phyloP scores from a whole-genome alignment of 352 stramenopile species.

The Globisporangium nagaii region DNA sequence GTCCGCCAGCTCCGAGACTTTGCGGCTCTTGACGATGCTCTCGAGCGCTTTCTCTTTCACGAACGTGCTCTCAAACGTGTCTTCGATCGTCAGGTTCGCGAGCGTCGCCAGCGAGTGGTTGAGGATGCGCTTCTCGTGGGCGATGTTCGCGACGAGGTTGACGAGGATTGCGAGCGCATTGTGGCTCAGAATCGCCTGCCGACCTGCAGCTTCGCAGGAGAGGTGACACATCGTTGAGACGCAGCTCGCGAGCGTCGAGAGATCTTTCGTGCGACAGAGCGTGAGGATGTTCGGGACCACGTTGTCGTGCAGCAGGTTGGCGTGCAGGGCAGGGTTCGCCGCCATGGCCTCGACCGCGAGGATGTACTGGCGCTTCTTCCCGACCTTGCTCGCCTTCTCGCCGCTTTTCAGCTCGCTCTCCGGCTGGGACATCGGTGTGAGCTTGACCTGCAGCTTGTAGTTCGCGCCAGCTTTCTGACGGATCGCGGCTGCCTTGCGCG shows the following conservation, averaged over 20 bases:
- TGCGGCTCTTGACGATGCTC: constrained; percentile 46
- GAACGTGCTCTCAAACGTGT: constrained; percentile 53
- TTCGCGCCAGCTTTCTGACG: constrained; percentile 21
- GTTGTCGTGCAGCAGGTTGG: constrained; percentile 50
- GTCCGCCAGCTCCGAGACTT: constrained; percentile 26
- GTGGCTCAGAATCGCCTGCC: constrained; percentile 48
- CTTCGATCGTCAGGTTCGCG: constrained; percentile 74
- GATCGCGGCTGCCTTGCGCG: constrained; percentile 30
- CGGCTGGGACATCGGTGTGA: constrained; percentile 32
- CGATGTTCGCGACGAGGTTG: constrained; percentile 12
- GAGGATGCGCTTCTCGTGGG: constrained; percentile 4
- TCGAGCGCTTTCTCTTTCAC: constrained; percentile 75
- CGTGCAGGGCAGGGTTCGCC: constrained; percentile 38
- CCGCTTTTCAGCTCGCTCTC: constrained; percentile 11
- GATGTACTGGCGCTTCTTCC: constrained; percentile 60
- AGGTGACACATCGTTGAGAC: constrained; percentile 56
- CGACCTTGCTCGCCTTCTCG: constrained; percentile 23
- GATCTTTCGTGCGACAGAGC: constrained; percentile 60
- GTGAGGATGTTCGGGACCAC: constrained; percentile 53
- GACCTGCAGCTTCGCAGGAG: constrained; percentile 34
- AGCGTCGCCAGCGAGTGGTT: constrained; percentile 28
- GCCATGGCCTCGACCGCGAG: constrained; percentile 66
- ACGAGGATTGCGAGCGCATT: constrained; percentile 40
- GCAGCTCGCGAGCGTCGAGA: constrained; percentile 39
- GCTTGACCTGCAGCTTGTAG: constrained; percentile 42